Percentiles rank a stretch among this genome's conserved stretches.
Conservation (phyloP, 345 rosid species). For the Brassica juncea region DNA sequence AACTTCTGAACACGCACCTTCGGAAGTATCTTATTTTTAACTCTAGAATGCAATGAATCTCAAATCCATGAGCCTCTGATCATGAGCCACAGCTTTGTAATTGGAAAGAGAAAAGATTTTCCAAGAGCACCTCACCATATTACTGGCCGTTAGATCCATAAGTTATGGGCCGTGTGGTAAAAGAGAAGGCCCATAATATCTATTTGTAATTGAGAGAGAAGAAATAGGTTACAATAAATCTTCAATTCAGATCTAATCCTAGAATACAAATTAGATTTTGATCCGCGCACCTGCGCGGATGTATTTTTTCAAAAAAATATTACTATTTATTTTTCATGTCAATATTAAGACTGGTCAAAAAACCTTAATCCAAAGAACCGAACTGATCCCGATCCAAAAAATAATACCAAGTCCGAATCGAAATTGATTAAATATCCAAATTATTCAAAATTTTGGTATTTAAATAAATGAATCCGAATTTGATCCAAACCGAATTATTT, state of each 20-base stretch:
- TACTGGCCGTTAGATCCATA: not conserved
- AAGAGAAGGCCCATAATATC: not conserved
- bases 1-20: not conserved
- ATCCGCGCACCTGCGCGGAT: no score
- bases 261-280: not conserved
- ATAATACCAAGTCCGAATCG: no score
- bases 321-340: no score
- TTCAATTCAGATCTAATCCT: not conserved
- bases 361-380: no score
- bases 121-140: conserved; percentile 7
- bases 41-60: conserved; percentile 19
- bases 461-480: no score
- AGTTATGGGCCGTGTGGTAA: not conserved
- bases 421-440: no score
- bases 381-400: no score
- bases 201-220: not conserved
- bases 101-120: conserved; percentile 18
- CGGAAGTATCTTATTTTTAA: conserved; percentile 5
- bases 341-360: no score
- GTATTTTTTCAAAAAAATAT: no score
- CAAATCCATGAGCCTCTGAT: conserved; percentile 1
- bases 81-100: conserved; percentile 6
- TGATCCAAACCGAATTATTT: no score
- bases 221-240: not conserved
- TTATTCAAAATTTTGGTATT: no score